Evolutionary conservation across 345 rosid species (phyloP).

Genomic region (Syzygium aromaticum): DNA sequence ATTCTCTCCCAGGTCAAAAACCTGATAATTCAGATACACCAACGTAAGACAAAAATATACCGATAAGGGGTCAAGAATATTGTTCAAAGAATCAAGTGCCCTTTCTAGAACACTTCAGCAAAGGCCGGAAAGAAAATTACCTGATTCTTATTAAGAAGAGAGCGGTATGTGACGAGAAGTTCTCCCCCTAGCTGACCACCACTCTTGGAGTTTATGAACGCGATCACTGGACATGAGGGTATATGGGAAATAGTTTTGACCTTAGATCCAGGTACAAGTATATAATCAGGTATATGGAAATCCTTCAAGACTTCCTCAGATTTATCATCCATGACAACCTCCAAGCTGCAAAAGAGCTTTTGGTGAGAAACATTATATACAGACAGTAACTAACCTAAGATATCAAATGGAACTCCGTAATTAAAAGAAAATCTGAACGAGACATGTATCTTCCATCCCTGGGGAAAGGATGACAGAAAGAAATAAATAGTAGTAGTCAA

Average conservation of each 20-base stretch:
- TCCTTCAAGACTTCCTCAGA: conserved; percentile 2
- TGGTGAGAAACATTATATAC: not conserved
- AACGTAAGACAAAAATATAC: not conserved
- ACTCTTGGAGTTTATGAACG: conserved; percentile 59
- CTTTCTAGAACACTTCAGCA: not conserved
- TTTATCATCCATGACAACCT: conserved; percentile 1
- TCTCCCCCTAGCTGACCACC: conserved; percentile 70
- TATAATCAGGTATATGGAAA: conserved; percentile 7
- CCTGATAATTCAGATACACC: conserved; percentile 19
- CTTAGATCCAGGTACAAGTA: conserved; percentile 4
- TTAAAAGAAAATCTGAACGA: not conserved
- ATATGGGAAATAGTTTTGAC: not conserved
- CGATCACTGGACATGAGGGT: conserved; percentile 46
- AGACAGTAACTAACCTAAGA: not conserved
- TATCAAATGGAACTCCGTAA: not conserved
- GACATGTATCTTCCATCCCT: not conserved
- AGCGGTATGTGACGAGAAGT: conserved; percentile 44
- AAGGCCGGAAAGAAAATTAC: conserved; percentile 7
- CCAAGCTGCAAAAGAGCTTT: not conserved
- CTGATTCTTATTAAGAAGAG: conserved; percentile 51
- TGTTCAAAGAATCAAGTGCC: not conserved
- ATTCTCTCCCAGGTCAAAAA: conserved; percentile 45
- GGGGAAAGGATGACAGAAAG: not conserved
- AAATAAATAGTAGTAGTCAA: not conserved
- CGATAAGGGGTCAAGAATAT: not conserved